Evolutionary conservation across 1,284 basidiomycete genomes (phyloP), one percentile per base, ranked within the genome.

Genomic region (Heterobasidion occidentale): DNA sequence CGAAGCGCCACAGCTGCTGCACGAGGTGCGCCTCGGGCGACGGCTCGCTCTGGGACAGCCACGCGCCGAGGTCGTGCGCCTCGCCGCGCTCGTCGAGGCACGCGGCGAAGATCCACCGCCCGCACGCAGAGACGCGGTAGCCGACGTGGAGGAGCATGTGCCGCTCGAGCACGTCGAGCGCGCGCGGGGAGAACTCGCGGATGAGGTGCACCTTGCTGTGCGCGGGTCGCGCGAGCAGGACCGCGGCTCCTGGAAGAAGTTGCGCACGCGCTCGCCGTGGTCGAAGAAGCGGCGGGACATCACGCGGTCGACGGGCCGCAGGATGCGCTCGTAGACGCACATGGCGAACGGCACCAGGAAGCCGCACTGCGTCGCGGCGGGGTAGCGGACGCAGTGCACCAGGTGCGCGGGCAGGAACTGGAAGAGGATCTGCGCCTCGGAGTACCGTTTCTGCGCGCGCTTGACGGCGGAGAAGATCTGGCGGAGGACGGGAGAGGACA

Each of bases 31-130:
- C 65, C 61, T 77, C 71, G 35, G 67, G 56, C 27, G 62, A 59
- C 27, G 27, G 27, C 35, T 76, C 77, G 27, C 72, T 72, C 27
- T 79, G 77, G n/a, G 74, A 73, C 38, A 85, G 65, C 84, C 86
- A 88, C 7, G 85, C 79, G 9, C 78, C 80, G 35, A 85, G 63
- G 55, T 86, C 81, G 63, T 86, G 80, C 12, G 75, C 79, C 66
- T 92, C 89, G 5, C 90, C 90, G 6, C 84, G 75, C 63, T 91
- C 83, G 64, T 94, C 91, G 9, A 88, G 71, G 63, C 82, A 86
- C n/a, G 81, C 76, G n/a, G 81, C 81, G 15, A 88, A 65, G 2
- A 91, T 72, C 90, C 90, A 92, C 65, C 83, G 85, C 7, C 82
- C 77, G 58, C 83, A 86, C 6, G 70, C 64, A 11, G 83, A 83